Conservation (phyloP, 257 asterid genomes). For the Schizonepeta tenuifolia region DNA sequence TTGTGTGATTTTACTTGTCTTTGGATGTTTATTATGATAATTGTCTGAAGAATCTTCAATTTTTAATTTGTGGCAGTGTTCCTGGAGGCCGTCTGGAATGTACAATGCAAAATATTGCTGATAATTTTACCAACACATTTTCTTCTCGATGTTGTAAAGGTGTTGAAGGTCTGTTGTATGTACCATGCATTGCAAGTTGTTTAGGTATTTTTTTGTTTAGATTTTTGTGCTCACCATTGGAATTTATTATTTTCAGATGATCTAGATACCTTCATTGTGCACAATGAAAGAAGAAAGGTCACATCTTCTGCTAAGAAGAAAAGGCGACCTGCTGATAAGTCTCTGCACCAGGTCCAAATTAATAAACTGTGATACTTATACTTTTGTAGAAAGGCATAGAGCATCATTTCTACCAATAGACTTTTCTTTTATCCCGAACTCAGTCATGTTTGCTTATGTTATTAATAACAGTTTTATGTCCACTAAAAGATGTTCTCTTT, state of each 20-base stretch:
- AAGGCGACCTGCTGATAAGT: slow-evolving; percentile 63
- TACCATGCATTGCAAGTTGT: slow-evolving; percentile 18
- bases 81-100: slow-evolving; percentile 97
- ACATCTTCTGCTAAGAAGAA: slow-evolving; percentile 97
- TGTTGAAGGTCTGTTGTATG: slow-evolving; percentile 59
- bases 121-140: slow-evolving; percentile 63
- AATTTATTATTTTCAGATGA: slow-evolving; percentile 56
- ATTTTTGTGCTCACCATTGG: slow-evolving; percentile 23
- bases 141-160: slow-evolving; percentile 72
- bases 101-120: slow-evolving; percentile 99
- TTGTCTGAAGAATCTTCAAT: slow-evolving; percentile 20
- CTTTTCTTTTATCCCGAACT: slow-evolving; percentile 24
- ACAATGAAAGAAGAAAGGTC: slow-evolving; percentile 89
- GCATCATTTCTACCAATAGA: slow-evolving; percentile 25
- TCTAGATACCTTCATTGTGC: slow-evolving; percentile 88
- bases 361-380: slow-evolving; percentile 25
- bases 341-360: slow-evolving; percentile 83
- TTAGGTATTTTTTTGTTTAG: slow-evolving; percentile 15
- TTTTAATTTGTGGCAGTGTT: slow-evolving; percentile 55
- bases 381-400: slow-evolving; percentile 26
- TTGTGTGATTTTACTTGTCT: background rate
- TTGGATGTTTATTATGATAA: slow-evolving; percentile 2
- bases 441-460: slow-evolving; percentile 25
- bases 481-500: slow-evolving; percentile 21
- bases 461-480: slow-evolving; percentile 20